Base-by-base conservation (phyloP, 2,329 filamentous ascomycete species). In the Pestalotiopsis sp. region DNA sequence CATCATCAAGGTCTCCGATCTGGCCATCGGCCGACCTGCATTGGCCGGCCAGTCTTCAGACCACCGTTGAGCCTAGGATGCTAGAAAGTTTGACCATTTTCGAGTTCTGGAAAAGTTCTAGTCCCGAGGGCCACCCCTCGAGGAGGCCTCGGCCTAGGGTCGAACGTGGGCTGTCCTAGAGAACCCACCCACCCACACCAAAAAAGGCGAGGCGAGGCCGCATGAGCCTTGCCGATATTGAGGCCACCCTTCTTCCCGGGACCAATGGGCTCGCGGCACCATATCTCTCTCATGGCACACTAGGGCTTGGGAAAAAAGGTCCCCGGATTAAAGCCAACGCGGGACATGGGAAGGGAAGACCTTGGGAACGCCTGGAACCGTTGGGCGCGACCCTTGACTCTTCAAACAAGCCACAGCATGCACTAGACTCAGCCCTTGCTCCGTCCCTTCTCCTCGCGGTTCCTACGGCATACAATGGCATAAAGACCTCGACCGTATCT, bases 91-190 rank as follows among this genome's bases (percentile, higher is more conserved):
- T 4, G 38, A 6, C 14, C 14, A 3, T 25, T 38, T 14, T 41
- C 14, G 41, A 31, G n/a, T 49, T 64, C 62, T 64, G 62, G 62
- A 64, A 64, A 25, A 12, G 39, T 49, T 64, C 62, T 64, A 64
- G 62, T 64, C 39, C 31, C 31, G 31, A 36, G 39, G 38, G 7
- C 62, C 31, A 36, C 31, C 36, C n/a, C 23, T 62, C 25, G 59
- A 62, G 25, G 59, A 38, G 38, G 39, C 62, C 14, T n/a, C 38
- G 36, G 38, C 41, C 38, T 11, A 31, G 36, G 27, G 13, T 52
- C 45, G 17, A 52, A 62, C 59, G 27, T 25, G 59, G 31, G 59
- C 41, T 27, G 25, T 39, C 59, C 31, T 20, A n/a, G 57, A 64
- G 27, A 49, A 23, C 39, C 62, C 62, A 64, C 39, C 62, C 62